Conservation (phyloP, 2,329 filamentous ascomycete species). For the Fusarium coffeatum region DNA sequence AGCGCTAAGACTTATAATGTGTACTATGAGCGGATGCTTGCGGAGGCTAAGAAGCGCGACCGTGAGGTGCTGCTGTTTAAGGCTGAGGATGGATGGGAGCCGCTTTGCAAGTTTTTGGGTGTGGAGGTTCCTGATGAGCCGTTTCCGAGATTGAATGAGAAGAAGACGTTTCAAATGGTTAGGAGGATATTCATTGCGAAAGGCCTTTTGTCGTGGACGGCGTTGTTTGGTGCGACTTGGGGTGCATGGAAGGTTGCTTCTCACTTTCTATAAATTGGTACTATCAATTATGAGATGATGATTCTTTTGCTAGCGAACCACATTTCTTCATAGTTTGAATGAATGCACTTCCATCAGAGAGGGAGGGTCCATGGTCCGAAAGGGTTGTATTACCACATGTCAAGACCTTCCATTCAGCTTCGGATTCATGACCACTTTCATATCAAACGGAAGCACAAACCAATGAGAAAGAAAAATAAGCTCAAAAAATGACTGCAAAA, state of each 20-base stretch:
- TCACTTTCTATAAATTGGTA: background rate
- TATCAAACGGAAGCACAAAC: no score
- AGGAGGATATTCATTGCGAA: constrained; percentile 28
- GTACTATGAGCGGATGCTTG: constrained; percentile 42
- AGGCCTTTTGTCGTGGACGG: constrained; percentile 29
- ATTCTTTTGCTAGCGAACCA: background rate
- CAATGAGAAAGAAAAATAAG: no score
- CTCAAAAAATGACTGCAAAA: background rate
- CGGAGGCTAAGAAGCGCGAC: constrained; percentile 48
- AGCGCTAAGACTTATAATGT: constrained; percentile 2
- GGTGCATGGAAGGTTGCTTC: constrained; percentile 14
- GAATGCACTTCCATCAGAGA: no score
- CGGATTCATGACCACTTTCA: no score
- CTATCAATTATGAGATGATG: rapidly evolving
- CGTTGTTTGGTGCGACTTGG: constrained; percentile 24
- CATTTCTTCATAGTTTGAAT: rapidly evolving
- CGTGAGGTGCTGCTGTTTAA: constrained; percentile 45
- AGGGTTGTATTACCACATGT: no score
- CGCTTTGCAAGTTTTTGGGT: constrained; percentile 54
- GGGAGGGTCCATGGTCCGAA: no score
- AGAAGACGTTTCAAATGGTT: constrained; percentile 26
- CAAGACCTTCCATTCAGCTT: no score
- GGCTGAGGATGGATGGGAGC: constrained; percentile 56
- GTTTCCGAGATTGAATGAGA: constrained; percentile 40
- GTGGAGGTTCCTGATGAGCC: constrained; percentile 30